A percentile compares a stretch with the other conserved stretches of the same genome.
phyloP scores from a whole-genome alignment of 164 flowering plant species.

The Macadamia integrifolia region DNA sequence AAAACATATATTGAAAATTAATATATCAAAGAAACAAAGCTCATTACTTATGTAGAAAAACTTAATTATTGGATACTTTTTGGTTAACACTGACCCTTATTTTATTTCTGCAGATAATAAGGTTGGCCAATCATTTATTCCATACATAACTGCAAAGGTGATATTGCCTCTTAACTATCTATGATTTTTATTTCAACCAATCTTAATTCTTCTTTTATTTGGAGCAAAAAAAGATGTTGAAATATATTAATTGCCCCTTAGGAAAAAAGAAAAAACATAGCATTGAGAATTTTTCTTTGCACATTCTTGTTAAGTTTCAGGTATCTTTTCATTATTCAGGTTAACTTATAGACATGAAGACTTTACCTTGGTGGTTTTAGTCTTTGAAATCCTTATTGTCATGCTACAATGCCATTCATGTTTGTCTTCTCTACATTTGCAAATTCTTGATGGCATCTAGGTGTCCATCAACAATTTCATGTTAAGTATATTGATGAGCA shows the following conservation, averaged over 20 bases:
- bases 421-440: slow-evolving; percentile 2
- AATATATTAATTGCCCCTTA: too few relatives aligned
- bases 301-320: neutral
- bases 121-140: too few relatives aligned
- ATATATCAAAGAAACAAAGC: too few relatives aligned
- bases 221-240: neutral
- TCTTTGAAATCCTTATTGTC: neutral
- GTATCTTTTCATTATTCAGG: neutral
- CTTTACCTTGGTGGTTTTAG: neutral
- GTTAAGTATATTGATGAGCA: slow-evolving; percentile 41
- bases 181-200: neutral
- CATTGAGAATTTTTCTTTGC: neutral
- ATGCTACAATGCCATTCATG: neutral
- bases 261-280: too few relatives aligned
- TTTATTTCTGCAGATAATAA: too few relatives aligned
- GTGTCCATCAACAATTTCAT: slow-evolving; percentile 70
- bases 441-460: slow-evolving; percentile 90
- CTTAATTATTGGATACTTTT: too few relatives aligned
- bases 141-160: too few relatives aligned
- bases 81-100: too few relatives aligned
- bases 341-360: neutral
- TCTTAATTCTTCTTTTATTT: neutral
- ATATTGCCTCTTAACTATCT: neutral
- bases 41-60: too few relatives aligned
- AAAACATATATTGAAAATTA: too few relatives aligned